Percentiles rank a stretch among this genome's conserved stretches.
Conservation (phyloP, 306 rosid genomes). For the Sechiopsis laciniata region DNA sequence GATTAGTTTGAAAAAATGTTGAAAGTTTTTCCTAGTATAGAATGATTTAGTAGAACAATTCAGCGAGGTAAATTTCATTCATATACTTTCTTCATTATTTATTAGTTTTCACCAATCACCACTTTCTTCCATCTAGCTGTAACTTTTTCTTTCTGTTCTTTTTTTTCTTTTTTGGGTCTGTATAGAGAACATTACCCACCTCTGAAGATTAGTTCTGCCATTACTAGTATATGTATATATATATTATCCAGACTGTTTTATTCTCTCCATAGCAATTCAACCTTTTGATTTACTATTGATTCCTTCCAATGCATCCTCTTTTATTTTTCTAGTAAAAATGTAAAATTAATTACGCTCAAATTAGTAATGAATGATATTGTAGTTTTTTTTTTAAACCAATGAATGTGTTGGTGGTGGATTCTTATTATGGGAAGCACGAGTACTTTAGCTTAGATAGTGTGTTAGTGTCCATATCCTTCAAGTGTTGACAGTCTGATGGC, state of each 20-base stretch:
- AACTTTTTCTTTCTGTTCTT: background rate
- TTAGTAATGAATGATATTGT: too few species aligned
- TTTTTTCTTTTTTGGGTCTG: background rate
- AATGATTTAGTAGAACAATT: background rate
- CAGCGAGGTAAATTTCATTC: background rate
- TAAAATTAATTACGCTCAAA: background rate
- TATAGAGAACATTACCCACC: background rate
- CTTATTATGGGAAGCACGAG: background rate
- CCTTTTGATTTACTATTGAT: background rate
- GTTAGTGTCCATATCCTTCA: background rate
- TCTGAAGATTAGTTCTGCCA: constrained; percentile 10
- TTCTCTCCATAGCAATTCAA: background rate
- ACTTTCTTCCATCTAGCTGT: background rate
- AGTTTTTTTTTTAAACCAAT: too few species aligned
- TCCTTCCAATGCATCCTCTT: background rate
- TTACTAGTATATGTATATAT: background rate
- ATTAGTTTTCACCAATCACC: constrained; percentile 8
- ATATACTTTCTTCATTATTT: background rate
- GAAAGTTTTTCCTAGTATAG: background rate
- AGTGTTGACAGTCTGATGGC: background rate
- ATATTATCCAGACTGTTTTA: background rate
- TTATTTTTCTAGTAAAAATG: background rate
- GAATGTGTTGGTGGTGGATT: too few species aligned
- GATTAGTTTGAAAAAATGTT: background rate
- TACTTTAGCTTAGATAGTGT: background rate